A percentile compares a stretch with the other conserved stretches of the same genome.
Evolutionary conservation across 1,139 yeast genomes (phyloP).

Genomic region (Pichia sp.): DNA sequence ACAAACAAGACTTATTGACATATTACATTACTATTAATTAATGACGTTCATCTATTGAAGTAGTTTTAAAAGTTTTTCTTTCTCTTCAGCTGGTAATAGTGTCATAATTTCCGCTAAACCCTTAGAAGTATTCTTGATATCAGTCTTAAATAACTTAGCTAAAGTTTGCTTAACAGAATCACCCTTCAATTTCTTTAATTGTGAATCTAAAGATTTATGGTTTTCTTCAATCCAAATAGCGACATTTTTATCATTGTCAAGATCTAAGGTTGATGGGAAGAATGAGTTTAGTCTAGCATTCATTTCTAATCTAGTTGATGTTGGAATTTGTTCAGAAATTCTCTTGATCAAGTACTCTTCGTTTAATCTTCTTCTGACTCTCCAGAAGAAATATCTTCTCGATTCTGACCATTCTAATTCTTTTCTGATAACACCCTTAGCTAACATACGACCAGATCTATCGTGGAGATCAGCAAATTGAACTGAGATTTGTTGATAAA

Average conservation of each 20-base stretch:
- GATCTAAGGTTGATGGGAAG: slow-evolving; percentile 69
- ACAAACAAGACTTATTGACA: slow-evolving; percentile 7
- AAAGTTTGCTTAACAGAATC: slow-evolving; percentile 59
- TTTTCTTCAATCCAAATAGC: slow-evolving; percentile 83
- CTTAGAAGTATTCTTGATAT: slow-evolving; percentile 37
- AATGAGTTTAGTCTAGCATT: slow-evolving; percentile 83
- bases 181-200: slow-evolving; percentile 56
- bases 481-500: slow-evolving; percentile 85
- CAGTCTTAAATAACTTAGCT: slow-evolving; percentile 51
- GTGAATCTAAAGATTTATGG: slow-evolving; percentile 55
- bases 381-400: slow-evolving; percentile 98
- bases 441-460: slow-evolving; percentile 94
- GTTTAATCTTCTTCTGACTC: slow-evolving; percentile 90
- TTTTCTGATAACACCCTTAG: slow-evolving; percentile 83
- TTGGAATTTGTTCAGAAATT: slow-evolving; percentile 57
- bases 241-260: slow-evolving; percentile 69
- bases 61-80: slow-evolving; percentile 34
- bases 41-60: slow-evolving; percentile 19
- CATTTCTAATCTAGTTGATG: slow-evolving; percentile 68
- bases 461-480: slow-evolving; percentile 98
- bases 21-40: neutral
- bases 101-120: slow-evolving; percentile 45
- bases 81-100: slow-evolving; percentile 43
- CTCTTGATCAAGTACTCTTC: slow-evolving; percentile 83
- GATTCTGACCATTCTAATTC: slow-evolving; percentile 82